Base-by-base conservation (phyloP, 2,329 filamentous ascomycete genomes). In the Beauveria asiatica region DNA sequence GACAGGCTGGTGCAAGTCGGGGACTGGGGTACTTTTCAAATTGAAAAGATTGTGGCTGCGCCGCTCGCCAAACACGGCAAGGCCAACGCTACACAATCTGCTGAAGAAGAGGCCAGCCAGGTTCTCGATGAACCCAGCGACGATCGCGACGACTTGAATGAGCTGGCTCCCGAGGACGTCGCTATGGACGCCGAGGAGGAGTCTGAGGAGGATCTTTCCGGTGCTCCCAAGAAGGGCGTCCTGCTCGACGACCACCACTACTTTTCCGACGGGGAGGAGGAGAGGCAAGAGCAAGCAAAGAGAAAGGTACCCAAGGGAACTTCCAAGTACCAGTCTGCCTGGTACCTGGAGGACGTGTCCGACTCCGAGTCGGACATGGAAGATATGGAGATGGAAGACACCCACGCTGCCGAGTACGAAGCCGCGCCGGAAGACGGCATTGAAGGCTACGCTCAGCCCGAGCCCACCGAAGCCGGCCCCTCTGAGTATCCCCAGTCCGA, bases 201-300 rank as follows among this genome's bases (percentile, higher is more conserved):
- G 23, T 75, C 76, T 17, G 74, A 72, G 64, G 71, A 71, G 33
- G 71, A 74, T 67, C 65, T 65, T 3, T 66, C 66, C 11, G 70
- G 73, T 4, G 76, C 78, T 2, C 78, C 81, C 48, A 86, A 87
- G 70, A 96, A 93, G 75, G 94, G 93, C 64, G 94, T 99, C 1
- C 77, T 99, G 45, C 80, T 99, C 10, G 94, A 99, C 66, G 93
- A 97, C 65, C 93, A 99, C 72, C 93, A 97, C 71, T 99, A 99
- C 73, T 99, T 97, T 70, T 92, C 92, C 0, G 93, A 97, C 48
- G 49, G 30, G 16, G 91, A 94, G 51, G 88, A 94, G 57, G 78
- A 80, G 6, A 79, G 82, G 46, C 69, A 73, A 51, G 69, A 68
- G 19, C 67, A 61, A 27, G 56, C 44, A 16, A 77, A 84, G 19